Conservation (phyloP, 2,329 filamentous ascomycete genomes). For the Zalaria obscura region DNA sequence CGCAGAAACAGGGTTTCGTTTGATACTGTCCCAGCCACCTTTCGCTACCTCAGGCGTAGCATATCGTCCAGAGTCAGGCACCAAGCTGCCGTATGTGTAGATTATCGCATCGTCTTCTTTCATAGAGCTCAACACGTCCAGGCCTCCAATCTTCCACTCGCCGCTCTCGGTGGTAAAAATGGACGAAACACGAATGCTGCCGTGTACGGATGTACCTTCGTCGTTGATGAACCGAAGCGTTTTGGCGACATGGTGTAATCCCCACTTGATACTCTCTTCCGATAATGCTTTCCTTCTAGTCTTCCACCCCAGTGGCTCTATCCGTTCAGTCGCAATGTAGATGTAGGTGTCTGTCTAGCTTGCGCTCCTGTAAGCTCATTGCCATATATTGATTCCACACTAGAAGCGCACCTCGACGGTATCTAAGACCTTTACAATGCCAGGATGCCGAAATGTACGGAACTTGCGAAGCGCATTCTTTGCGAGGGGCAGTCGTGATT, state of each 20-base stretch:
- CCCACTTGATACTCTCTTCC: slow-evolving; percentile 94
- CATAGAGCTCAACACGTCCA: slow-evolving; percentile 85
- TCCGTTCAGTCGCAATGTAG: slow-evolving; percentile 86
- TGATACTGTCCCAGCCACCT: slow-evolving; percentile 83
- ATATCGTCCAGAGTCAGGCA: slow-evolving; percentile 75
- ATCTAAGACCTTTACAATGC: slow-evolving; percentile 85
- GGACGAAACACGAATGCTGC: slow-evolving; percentile 69
- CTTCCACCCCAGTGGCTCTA: slow-evolving; percentile 80
- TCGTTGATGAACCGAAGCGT: slow-evolving; percentile 94
- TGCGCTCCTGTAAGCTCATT: slow-evolving; percentile 18
- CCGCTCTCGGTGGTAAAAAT: slow-evolving; percentile 91
- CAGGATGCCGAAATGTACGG: slow-evolving; percentile 82
- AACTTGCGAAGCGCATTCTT: slow-evolving; percentile 91
- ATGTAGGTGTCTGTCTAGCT: slow-evolving; percentile 79
- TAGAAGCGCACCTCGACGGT: slow-evolving; percentile 62
- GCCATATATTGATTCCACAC: not conserved
- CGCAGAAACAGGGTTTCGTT: slow-evolving; percentile 64
- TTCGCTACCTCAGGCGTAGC: slow-evolving; percentile 75
- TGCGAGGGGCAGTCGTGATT: slow-evolving; percentile 68
- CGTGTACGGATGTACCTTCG: slow-evolving; percentile 84
- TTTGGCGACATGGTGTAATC: slow-evolving; percentile 71
- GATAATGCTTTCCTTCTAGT: slow-evolving; percentile 76
- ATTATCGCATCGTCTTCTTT: slow-evolving; percentile 93
- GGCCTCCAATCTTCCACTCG: slow-evolving; percentile 92
- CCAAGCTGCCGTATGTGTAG: slow-evolving; percentile 75